A percentile compares a stretch with the other conserved stretches of the same genome.
These are phyloP conservation scores for Trypanosoma platydactyli DNA, from an alignment of 208 protist species.

Conservation along the genomic window DNA sequence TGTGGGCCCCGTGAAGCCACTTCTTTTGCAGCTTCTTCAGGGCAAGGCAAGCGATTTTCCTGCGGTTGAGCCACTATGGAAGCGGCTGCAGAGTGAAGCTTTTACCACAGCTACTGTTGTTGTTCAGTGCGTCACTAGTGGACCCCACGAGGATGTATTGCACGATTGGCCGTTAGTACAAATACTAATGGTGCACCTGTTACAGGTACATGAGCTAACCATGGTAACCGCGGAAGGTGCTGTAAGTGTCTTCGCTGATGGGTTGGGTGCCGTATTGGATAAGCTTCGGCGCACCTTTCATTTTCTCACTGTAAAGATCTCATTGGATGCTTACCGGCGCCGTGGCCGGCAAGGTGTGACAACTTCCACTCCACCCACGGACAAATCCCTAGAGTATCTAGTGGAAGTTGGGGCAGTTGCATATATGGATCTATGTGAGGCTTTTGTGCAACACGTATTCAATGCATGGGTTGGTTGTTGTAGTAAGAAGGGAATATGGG, in stretches of 20 bases:
- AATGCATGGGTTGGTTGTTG: not conserved
- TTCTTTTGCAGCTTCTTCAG: constrained; percentile 20
- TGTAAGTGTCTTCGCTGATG: constrained; percentile 36
- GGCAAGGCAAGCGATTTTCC: not conserved
- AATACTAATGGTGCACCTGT: constrained; percentile 18
- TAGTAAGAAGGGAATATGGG: too few species aligned
- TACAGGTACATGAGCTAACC: constrained; percentile 15
- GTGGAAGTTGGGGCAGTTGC: constrained; percentile 15
- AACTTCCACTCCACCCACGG: not conserved
- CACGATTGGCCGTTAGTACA: constrained; percentile 46
- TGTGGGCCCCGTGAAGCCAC: constrained; percentile 7
- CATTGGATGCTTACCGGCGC: constrained; percentile 41
- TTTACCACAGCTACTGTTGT: constrained; percentile 32
- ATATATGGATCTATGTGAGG: constrained; percentile 29
- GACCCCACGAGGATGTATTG: constrained; percentile 48
- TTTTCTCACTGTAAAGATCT: constrained; percentile 43
- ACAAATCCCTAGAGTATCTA: constrained; percentile 1
- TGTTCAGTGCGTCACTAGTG: constrained; percentile 64
- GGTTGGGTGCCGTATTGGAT: constrained; percentile 45
- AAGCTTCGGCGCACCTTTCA: constrained; percentile 65
- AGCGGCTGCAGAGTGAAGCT: not conserved
- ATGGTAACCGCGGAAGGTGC: not conserved
- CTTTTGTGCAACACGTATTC: constrained; percentile 14
- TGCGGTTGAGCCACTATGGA: not conserved
- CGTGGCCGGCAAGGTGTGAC: not conserved